Evolutionary conservation across 164 flowering plant species (phyloP), one percentile per base, ranked within the genome.

Genomic region (Houttuynia cordata): DNA sequence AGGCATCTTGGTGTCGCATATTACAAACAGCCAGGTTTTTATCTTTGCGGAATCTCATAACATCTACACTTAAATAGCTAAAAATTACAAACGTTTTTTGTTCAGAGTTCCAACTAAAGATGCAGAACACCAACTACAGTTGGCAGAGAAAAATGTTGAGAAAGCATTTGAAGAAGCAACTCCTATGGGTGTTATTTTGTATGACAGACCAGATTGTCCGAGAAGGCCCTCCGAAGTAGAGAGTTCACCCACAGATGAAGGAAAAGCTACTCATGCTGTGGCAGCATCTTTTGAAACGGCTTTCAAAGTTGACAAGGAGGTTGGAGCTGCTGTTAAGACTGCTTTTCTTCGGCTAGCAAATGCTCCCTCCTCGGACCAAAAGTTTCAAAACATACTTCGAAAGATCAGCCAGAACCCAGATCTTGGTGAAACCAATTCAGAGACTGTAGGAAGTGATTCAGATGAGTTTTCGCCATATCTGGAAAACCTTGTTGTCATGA

Each of bases 1-100:
- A 93, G 79, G 98, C 97, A 65, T 93, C 97, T 58, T 90, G 97
- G 97, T 86, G 97, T 70, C 76, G 91, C 41, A 89, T 93, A 62
- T 94, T 93, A 67, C 63, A 58, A 66, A 94, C 97, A 62, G 90
- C 97, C 58, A 82, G 98, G 98, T 93, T 72, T 12, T 14, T n/a
- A 3, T 12, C 24, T 39, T 34, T 39, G 8, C 14, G 22, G 1
- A 24, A 50, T 60, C 30, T 49, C 1, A 47, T n/a, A n/a, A 19
- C 6, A 37, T 22, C 56, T 4, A 21, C 0, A 25, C 4, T 55
- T 24, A 34, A 20, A 64, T 23, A 22, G 40, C 24, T 39, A 7
- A 56, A 18, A 8, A 25, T 45, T 63, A 24, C n/a, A n/a, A 10
- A 24, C 41, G 23, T 49, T 68, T 62, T 51, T 12, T 45, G 14